A percentile compares a stretch with the other conserved stretches of the same genome.
Evolutionary conservation across 768 basidiomycete species (phyloP).

Genomic region (Piloderma croceum): DNA sequence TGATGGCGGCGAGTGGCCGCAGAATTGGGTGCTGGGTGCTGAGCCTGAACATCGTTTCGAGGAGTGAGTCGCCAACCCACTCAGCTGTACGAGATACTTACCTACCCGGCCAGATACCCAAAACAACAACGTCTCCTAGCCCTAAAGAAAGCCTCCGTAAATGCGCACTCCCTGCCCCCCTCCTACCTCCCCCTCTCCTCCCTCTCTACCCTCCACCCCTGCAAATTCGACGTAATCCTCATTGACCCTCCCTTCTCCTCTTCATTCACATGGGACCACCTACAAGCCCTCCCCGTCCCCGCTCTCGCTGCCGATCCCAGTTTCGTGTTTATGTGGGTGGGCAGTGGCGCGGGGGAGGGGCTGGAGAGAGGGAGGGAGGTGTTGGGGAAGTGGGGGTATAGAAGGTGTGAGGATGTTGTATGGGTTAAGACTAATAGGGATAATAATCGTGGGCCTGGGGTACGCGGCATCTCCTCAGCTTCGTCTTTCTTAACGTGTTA

Average conservation of each 20-base stretch:
- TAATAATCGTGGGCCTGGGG: conserved; percentile 69
- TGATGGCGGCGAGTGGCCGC: conserved; percentile 87
- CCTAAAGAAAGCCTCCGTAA: conserved; percentile 77
- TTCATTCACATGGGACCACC: conserved; percentile 79
- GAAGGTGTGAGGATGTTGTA: conserved; percentile 95
- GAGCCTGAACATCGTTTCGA: conserved; percentile 85
- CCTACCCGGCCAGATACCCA: conserved; percentile 63
- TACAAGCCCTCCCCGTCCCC: conserved; percentile 78
- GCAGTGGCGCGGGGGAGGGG: conserved; percentile 83
- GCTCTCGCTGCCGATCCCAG: conserved; percentile 84
- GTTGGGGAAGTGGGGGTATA: conserved; percentile 89
- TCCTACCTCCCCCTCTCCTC: conserved; percentile 62
- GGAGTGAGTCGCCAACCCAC: conserved; percentile 62
- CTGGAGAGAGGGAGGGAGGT: conserved; percentile 89
- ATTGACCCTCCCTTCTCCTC: conserved; percentile 88
- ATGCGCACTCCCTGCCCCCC: conserved; percentile 63
- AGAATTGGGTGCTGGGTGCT: conserved; percentile 88
- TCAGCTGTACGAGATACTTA: not conserved
- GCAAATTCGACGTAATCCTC: conserved; percentile 87
- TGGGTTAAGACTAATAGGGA: conserved; percentile 92
- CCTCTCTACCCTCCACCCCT: conserved; percentile 49
- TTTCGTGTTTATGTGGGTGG: conserved; percentile 96
- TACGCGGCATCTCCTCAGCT: conserved; percentile 36
- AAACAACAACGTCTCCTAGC: conserved; percentile 82
- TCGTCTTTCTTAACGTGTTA: conserved; percentile 6